These are phyloP conservation scores for Erysiphe pulchra DNA, from an alignment of 2,329 filamentous ascomycete genomes.

Conservation along the genomic window DNA sequence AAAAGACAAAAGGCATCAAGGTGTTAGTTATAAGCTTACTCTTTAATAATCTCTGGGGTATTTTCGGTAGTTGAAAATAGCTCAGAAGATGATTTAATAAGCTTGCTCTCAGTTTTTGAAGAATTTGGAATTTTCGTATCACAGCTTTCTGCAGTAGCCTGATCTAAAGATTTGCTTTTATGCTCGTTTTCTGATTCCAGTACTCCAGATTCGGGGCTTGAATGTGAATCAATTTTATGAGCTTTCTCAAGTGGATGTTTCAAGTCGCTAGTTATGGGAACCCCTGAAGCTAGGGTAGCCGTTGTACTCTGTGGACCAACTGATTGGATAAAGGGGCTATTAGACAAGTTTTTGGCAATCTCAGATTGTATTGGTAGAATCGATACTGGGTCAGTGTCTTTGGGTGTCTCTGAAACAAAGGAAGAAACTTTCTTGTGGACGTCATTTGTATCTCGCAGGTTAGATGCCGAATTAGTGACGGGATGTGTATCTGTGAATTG, in stretches of 20 bases:
- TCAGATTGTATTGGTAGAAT: slow-evolving; percentile 37
- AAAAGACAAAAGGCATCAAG: too few species aligned
- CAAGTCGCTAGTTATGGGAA: slow-evolving; percentile 10
- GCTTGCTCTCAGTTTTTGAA: background rate
- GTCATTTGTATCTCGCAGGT: too few species aligned
- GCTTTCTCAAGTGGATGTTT: background rate
- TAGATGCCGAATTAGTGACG: too few species aligned
- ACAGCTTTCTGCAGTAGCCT: background rate
- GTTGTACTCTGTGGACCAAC: slow-evolving; percentile 20
- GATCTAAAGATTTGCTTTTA: background rate
- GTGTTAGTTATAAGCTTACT: too few species aligned
- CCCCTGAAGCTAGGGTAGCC: slow-evolving; percentile 17
- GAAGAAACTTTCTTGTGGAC: too few species aligned
- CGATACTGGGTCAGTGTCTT: slow-evolving; percentile 33
- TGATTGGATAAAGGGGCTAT: slow-evolving; percentile 23
- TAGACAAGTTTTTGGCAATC: slow-evolving; percentile 23
- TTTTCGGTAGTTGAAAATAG: too few species aligned
- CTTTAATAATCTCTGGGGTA: too few species aligned
- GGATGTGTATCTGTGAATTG: too few species aligned
- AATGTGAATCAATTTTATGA: background rate
- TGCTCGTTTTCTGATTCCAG: background rate
- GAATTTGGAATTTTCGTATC: background rate
- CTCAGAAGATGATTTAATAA: background rate
- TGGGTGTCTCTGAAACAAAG: too few species aligned
- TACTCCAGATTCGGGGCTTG: background rate